phyloP scores from a whole-genome alignment of 2,329 filamentous ascomycete genomes.

The Reticulascus tulasneorum region DNA sequence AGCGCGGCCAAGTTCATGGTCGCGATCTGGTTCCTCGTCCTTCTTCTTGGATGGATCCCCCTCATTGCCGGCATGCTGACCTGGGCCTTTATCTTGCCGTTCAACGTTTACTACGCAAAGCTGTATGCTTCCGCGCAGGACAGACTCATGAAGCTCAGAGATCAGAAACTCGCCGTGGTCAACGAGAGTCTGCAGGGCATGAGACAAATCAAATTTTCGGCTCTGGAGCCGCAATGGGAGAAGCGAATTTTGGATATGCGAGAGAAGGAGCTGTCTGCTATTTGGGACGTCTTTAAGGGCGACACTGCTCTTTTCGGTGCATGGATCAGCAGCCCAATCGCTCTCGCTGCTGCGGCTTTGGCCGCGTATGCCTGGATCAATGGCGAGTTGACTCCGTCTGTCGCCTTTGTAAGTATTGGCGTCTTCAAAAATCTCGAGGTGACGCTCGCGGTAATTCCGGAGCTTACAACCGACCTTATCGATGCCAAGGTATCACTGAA shows the following conservation, averaged over 20 bases:
- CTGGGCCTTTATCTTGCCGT: conserved; percentile 60
- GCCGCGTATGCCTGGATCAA: conserved; percentile 63
- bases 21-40: conserved; percentile 62
- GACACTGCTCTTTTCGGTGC: conserved; percentile 62
- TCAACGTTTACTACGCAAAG: conserved; percentile 66
- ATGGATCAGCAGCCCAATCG: conserved; percentile 70
- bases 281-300: conserved; percentile 63
- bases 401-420: conserved; percentile 75
- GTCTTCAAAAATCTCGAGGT: conserved; percentile 72
- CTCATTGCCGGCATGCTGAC: conserved; percentile 62
- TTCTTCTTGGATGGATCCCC: conserved; percentile 68
- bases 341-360: conserved; percentile 68
- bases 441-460: conserved; percentile 66
- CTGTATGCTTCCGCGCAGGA: conserved; percentile 63
- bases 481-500: conserved; percentile 71
- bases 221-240: conserved; percentile 72
- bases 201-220: conserved; percentile 80
- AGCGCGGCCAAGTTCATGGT: conserved; percentile 60
- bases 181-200: conserved; percentile 77
- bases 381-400: conserved; percentile 61
- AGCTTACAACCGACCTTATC: conserved; percentile 65
- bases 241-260: conserved; percentile 60
- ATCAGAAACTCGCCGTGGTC: conserved; percentile 70
- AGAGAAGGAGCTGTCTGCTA: conserved; percentile 60
- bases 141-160: conserved; percentile 69